Evolutionary conservation across 2,329 filamentous ascomycete species (phyloP), one percentile per base, ranked within the genome.

Genomic region (Calonectria hawksworthii): DNA sequence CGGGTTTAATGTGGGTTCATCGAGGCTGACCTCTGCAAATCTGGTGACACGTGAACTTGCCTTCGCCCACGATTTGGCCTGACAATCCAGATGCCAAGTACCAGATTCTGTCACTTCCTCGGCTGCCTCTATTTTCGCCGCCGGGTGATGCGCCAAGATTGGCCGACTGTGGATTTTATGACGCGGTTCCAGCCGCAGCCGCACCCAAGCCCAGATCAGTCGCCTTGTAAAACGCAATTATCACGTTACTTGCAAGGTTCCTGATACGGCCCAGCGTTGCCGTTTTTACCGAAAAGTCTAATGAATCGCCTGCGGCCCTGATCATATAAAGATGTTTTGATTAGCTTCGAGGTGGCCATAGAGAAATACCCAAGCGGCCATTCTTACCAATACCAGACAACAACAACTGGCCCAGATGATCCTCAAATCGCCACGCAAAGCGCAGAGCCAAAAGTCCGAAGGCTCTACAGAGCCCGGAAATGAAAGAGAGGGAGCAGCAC

Each of bases 211-310:
- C 32, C 47, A 68, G 51, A 52, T 44, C 61, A 52, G 38, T 64
- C 68, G 44, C 51, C 56, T 54, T 61, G 59, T 23, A n/a, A 70
- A 47, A 65, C 56, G 68, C 56, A 70, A 70, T 70, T 28, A 70
- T 70, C 68, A 70, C 59, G 56, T 54, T 70, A 70, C 26, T 41
- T n/a, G 16, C 68, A 44, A 70, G 56, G 56, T 59, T 44, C 44
- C 23, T 63, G 44, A 54, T 41, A 61, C 56, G 30, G 50, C 21
- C 26, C 28, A 50, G 21, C 26, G 11, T 56, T 70, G 68, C 68
- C 68, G 68, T 65, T 50, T 50, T 70, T 70, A 61, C 68, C 68
- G 68, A 70, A 70, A 70, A 70, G 56, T 63, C 56, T 61, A 61
- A 70, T 65, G 32, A n/a, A 34, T 38, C 26, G 50, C 51, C 26